Evolutionary conservation across 306 rosid species (phyloP), one percentile per base, ranked within the genome.

Genomic region (Prunus davidiana): DNA sequence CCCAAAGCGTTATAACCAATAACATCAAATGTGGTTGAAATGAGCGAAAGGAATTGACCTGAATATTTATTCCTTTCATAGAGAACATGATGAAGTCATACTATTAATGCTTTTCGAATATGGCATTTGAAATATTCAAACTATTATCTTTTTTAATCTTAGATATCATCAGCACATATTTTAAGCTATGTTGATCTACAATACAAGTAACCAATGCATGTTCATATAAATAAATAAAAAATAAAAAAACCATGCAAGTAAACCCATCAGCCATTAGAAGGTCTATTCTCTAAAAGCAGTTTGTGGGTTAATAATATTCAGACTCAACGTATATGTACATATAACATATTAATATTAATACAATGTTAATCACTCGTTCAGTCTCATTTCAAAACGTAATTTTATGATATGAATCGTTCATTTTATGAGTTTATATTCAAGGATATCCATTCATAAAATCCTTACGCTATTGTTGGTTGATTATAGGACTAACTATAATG

Each of bases 61-160:
- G 49, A 67, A 67, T 76, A 76, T 76, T 67, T 76, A 76, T 76
- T 67, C 73, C 12, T 41, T 24, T 18, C 72, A 8, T 9, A 10
- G 8, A 18, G n/a, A 72, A 12, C 46, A 24, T 24, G 25, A 22
- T 14, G 34, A 32, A 13, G 28, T n/a, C 32, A 12, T 32, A 2
- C 34, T 24, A 12, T 25, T 19, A 30, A 28, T 63, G 5, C n/a
- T n/a, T 25, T 30, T 38, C 69, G 34, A 28, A 25, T 58, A 3
- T 45, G 30, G 30, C 30, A 28, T 28, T 65, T 65, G 25, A 12
- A 1, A 9, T 24, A 11, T 20, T 64, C 43, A n/a, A 47, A 25
- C 30, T 5, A 2, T 25, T 13, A 2, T 12, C 1, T 6, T 45
- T 58, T 25, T 32, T 34, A 55, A 11, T 47, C 16, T 49, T 74